These are phyloP conservation scores for Fusarium secorum DNA, from an alignment of 2,329 filamentous ascomycete genomes.

Conservation along the genomic window DNA sequence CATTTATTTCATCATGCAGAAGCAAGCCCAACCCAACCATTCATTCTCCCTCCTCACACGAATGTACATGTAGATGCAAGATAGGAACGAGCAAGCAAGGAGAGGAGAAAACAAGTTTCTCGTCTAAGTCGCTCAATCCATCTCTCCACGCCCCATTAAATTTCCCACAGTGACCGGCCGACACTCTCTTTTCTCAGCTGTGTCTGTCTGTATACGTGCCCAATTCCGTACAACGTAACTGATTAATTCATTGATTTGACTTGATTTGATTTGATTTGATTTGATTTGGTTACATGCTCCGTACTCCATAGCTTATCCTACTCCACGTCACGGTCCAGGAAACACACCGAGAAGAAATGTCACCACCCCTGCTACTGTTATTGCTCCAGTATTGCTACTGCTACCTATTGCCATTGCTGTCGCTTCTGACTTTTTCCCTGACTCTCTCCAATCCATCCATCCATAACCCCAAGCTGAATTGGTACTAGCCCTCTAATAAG, in stretches of 20 bases:
- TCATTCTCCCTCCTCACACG: background rate
- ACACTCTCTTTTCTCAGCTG: constrained; percentile 10
- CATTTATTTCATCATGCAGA: constrained; percentile 18
- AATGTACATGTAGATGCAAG: background rate
- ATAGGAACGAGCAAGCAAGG: background rate
- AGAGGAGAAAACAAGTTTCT: constrained; percentile 11
- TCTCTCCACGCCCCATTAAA: constrained; percentile 11
- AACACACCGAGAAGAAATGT: background rate
- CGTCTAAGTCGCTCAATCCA: background rate
- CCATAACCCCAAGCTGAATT: constrained; percentile 13
- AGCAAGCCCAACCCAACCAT: background rate
- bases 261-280: background rate
- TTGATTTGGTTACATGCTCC: background rate
- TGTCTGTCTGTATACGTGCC: background rate
- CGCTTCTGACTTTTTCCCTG: background rate
- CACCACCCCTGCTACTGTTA: background rate
- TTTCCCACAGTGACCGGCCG: constrained; percentile 8
- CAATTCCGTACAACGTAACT: background rate
- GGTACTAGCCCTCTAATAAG: constrained; percentile 29
- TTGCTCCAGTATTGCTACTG: background rate
- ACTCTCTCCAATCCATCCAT: background rate
- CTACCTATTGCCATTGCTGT: background rate
- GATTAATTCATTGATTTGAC: constrained; percentile 11
- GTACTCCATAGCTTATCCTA: background rate
- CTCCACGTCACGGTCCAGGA: constrained; percentile 16